Evolutionary conservation across 148 eudicot genomes (phyloP).

Genomic region (Selenicereus undatus): DNA sequence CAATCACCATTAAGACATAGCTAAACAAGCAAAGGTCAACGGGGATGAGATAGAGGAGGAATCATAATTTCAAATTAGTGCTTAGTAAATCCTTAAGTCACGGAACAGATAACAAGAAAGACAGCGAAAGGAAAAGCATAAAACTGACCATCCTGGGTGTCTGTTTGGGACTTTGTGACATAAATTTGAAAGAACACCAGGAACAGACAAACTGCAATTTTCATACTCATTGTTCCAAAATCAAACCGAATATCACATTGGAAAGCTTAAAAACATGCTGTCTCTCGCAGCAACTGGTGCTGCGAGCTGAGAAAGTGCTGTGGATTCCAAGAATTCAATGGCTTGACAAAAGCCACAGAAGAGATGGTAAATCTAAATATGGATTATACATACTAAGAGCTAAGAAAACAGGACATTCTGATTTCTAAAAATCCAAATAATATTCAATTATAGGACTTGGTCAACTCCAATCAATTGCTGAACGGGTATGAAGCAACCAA

Average conservation of each 20-base stretch:
- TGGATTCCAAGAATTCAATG: background rate
- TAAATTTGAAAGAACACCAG: conserved; percentile 31
- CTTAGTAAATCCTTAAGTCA: background rate
- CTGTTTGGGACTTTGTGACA: conserved; percentile 31
- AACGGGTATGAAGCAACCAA: background rate
- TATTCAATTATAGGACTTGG: background rate
- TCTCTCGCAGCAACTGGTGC: background rate
- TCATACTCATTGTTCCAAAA: conserved; percentile 32
- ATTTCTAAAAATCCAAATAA: background rate
- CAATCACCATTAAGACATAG: background rate
- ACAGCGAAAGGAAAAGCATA: background rate
- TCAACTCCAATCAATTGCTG: background rate
- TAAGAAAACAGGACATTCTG: background rate
- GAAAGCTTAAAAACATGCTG: background rate
- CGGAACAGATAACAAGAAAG: background rate
- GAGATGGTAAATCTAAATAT: background rate
- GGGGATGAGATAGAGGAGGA: background rate
- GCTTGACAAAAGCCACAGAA: background rate
- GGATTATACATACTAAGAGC: background rate
- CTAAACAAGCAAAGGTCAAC: background rate
- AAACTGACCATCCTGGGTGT: conserved; percentile 52
- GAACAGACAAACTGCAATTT: conserved; percentile 27
- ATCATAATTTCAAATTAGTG: background rate
- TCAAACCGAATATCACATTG: background rate
- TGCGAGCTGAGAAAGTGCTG: background rate